These are phyloP conservation scores for Rhodamnia rubescens DNA, from an alignment of 345 rosid species.

Conservation along the genomic window DNA sequence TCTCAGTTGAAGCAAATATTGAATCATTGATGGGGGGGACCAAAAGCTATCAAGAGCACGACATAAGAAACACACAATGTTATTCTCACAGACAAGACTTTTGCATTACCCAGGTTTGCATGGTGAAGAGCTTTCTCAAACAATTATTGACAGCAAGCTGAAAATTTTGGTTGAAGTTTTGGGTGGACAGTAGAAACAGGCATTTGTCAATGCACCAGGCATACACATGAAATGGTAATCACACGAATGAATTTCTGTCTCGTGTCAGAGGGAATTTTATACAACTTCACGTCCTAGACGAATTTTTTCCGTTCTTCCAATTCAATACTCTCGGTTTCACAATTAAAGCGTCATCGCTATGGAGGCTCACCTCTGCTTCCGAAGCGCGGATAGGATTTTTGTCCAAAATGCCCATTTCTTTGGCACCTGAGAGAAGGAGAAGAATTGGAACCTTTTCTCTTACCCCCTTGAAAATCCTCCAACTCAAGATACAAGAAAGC, in stretches of 20 bases:
- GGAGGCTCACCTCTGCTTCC: conserved; percentile 5
- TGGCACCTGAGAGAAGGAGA: conserved; percentile 12
- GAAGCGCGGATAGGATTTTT: conserved; percentile 7
- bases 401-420: conserved; percentile 12
- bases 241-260: neutral
- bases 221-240: neutral
- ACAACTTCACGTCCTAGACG: neutral
- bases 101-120: neutral
- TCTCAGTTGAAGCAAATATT: neutral
- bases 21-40: neutral
- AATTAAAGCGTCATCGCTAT: neutral
- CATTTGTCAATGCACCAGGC: neutral
- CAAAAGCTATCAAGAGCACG: neutral
- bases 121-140: neutral
- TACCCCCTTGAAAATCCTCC: neutral
- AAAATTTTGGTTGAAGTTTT: neutral
- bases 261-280: neutral
- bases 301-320: neutral
- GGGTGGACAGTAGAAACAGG: neutral
- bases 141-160: neutral
- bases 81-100: neutral
- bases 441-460: neutral
- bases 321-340: neutral
- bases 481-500: neutral
- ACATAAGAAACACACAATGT: neutral